These are phyloP conservation scores for Coprinopsis sp. DNA, from an alignment of 768 basidiomycete genomes.

Conservation along the genomic window DNA sequence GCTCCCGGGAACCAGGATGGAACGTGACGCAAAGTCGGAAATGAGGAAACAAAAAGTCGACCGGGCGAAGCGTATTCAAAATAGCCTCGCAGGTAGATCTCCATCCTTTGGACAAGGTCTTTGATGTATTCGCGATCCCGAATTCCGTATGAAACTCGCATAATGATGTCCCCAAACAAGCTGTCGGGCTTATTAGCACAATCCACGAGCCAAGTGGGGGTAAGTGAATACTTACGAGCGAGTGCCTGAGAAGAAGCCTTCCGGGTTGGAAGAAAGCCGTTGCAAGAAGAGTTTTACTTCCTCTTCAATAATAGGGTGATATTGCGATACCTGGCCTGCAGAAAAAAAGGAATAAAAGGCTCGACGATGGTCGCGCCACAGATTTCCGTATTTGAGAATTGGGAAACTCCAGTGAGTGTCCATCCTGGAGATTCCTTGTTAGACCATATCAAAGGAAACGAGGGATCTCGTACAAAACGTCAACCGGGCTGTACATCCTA, in stretches of 20 bases:
- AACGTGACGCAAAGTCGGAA: conserved; percentile 7
- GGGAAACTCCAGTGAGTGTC: conserved; percentile 23
- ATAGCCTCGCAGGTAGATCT: too few relatives aligned
- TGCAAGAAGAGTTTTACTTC: conserved; percentile 19
- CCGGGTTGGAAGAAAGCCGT: conserved; percentile 17
- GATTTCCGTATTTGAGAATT: conserved; percentile 21
- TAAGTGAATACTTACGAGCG: conserved; percentile 5
- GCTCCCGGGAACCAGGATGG: conserved; percentile 15
- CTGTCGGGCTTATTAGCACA: not conserved
- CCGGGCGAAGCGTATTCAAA: conserved; percentile 1
- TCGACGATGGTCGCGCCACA: conserved; percentile 24
- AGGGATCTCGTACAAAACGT: conserved; percentile 14
- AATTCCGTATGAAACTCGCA: conserved; percentile 3
- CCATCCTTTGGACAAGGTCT: not conserved
- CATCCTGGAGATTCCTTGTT: not conserved
- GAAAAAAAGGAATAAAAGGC: conserved; percentile 20
- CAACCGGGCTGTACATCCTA: conserved; percentile 14
- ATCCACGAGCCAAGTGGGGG: not conserved
- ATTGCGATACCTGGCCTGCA: conserved; percentile 19
- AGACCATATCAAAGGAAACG: not conserved
- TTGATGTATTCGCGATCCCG: not conserved
- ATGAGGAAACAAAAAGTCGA: conserved; percentile 6
- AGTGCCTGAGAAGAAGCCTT: conserved; percentile 20
- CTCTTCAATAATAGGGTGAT: conserved; percentile 20
- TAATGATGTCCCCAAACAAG: conserved; percentile 13